Evolutionary conservation across 306 rosid genomes (phyloP), one percentile per base, ranked within the genome.

Genomic region (Quercus variabilis): DNA sequence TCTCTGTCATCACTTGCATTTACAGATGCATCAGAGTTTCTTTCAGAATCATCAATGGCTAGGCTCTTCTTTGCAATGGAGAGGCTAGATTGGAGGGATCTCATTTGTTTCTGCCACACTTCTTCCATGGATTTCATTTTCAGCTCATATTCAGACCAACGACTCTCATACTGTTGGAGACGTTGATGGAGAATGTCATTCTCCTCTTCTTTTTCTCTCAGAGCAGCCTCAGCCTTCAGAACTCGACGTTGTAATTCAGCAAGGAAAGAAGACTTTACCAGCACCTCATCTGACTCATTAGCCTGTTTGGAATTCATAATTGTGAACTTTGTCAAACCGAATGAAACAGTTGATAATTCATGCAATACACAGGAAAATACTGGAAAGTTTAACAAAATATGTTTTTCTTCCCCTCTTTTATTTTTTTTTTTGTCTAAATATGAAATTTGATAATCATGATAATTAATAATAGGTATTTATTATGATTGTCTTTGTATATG

Each of bases 61-160:
- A 95, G 88, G 86, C 99, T 95, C 89, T 95, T 95, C 90, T 95
- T 95, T 30, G 99, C 99, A 82, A 95, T 95, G 55, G 99, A 95
- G 72, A 95, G 99, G 85, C 99, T 95, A 69, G 99, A 95, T 38
- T 95, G 98, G 33, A 95, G 84, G 82, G 99, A 95, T 82, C 99
- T 95, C 99, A 95, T 95, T 83, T 95, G 99, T 46, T 90, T 93
- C 86, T 95, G 99, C 99, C 99, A 95, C 62, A 95, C 98, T 89
- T 95, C 98, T 88, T 95, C 99, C 99, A 95, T 95, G 82, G 99
- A 95, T 76, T 91, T 95, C 99, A 95, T 95, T 80, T 95, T 95
- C 70, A 90, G 76, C 84, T 95, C 99, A 75, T 95, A 95, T 73
- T 95, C 99, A 2, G 98, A 93, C 99, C 99, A 95, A 71, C 99